These are phyloP conservation scores for Aphanomyces cochlioides DNA, from an alignment of 352 stramenopile genomes.

Conservation along the genomic window DNA sequence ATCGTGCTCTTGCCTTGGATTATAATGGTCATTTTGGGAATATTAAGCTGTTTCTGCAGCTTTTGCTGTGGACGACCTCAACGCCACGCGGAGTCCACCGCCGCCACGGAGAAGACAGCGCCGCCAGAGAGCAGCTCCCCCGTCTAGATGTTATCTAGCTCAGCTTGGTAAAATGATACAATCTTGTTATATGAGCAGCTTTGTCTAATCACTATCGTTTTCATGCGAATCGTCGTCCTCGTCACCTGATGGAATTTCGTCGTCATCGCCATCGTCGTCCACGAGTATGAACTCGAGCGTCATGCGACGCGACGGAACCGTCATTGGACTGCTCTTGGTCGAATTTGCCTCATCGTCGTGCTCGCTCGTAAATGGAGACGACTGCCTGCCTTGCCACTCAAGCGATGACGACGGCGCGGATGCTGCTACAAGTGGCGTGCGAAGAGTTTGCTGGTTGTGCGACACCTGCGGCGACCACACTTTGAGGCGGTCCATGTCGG, in stretches of 20 bases:
- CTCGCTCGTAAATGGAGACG: background rate
- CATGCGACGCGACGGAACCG: background rate
- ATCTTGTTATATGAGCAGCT: no score
- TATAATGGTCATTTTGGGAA: constrained; percentile 19
- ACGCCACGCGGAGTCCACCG: background rate
- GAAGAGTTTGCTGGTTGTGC: background rate
- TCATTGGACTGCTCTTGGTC: background rate
- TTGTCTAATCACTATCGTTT: no score
- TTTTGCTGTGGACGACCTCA: constrained; percentile 8
- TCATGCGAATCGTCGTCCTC: background rate
- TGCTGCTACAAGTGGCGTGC: no score
- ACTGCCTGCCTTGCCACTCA: background rate
- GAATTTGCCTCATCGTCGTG: background rate
- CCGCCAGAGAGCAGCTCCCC: no score
- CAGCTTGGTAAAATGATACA: no score
- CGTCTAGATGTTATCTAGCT: no score
- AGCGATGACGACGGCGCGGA: background rate
- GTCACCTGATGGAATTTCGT: background rate
- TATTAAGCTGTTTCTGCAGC: constrained; percentile 8
- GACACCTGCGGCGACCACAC: background rate
- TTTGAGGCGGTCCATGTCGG: background rate
- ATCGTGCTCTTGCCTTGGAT: constrained; percentile 25
- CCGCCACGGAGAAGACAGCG: background rate
- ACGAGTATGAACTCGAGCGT: constrained; percentile 22
- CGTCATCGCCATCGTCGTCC: background rate